Conservation (phyloP, 176 grass and related monocot species). For the Musa itinerans region DNA sequence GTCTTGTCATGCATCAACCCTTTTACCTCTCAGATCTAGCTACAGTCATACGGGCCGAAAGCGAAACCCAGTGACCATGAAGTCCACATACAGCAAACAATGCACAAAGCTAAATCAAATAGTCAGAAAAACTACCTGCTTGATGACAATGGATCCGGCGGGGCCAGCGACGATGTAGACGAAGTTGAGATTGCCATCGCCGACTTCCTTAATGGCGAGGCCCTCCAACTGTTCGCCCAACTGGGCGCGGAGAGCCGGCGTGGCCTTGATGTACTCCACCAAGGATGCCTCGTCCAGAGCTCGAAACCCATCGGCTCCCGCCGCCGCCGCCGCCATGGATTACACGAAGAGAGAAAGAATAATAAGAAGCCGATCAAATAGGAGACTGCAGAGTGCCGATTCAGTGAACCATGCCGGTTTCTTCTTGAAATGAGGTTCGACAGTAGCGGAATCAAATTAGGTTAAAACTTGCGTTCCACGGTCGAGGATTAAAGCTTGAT, state of each 20-base stretch:
- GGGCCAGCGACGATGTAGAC: constrained; percentile 75
- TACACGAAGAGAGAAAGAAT: not conserved
- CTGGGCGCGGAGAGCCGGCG: constrained; percentile 42
- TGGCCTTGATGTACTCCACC: constrained; percentile 70
- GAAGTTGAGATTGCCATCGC: constrained; percentile 98
- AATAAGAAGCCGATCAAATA: too few relatives aligned
- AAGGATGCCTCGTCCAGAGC: constrained; percentile 63
- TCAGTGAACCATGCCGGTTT: too few relatives aligned
- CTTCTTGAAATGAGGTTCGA: too few relatives aligned
- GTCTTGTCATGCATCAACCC: too few relatives aligned
- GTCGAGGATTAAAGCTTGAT: too few relatives aligned
- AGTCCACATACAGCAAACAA: too few relatives aligned
- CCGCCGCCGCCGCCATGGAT: constrained; percentile 5
- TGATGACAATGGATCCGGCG: constrained; percentile 66
- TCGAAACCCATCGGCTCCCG: constrained; percentile 35
- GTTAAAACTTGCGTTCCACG: too few relatives aligned
- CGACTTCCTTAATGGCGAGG: constrained; percentile 69
- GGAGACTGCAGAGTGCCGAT: too few relatives aligned
- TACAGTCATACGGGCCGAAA: not conserved
- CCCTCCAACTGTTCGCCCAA: constrained; percentile 38
- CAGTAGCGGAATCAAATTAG: too few relatives aligned
- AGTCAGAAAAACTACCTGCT: constrained; percentile 37
- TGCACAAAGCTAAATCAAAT: too few relatives aligned
- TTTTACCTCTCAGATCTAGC: too few relatives aligned
- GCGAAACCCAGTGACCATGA: not conserved